These are phyloP conservation scores for Pyricularia sp. DNA, from an alignment of 2,329 filamentous ascomycete genomes.

Conservation along the genomic window DNA sequence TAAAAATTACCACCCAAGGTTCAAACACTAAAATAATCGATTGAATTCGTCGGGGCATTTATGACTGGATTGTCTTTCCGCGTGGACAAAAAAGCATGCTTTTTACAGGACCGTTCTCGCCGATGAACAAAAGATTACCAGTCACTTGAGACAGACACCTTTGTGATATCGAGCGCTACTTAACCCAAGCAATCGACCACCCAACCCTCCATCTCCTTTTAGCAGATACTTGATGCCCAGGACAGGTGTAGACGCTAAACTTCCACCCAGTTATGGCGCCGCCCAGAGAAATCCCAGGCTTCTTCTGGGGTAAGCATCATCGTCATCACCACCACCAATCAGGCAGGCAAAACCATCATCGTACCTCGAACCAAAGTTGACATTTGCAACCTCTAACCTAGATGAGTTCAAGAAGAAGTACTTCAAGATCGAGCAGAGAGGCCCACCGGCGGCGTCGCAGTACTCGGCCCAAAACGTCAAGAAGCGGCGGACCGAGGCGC, in stretches of 20 bases:
- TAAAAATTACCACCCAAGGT: background rate
- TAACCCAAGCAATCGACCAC: too few relatives aligned
- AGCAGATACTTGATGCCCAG: background rate
- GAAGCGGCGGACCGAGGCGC: slow-evolving; percentile 37
- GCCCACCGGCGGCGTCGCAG: slow-evolving; percentile 36
- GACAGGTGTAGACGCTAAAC: background rate
- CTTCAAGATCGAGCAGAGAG: slow-evolving; percentile 55
- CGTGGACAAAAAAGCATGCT: background rate
- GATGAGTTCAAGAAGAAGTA: slow-evolving; percentile 51
- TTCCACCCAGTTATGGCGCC: background rate
- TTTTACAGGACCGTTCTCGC: background rate
- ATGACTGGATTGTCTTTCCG: background rate
- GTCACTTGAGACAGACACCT: background rate
- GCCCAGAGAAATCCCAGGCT: background rate
- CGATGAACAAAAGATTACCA: background rate
- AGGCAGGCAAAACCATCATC: background rate
- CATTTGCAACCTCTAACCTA: slow-evolving; percentile 13
- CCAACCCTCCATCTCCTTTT: background rate
- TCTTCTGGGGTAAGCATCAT: background rate
- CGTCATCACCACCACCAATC: background rate
- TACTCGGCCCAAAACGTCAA: slow-evolving; percentile 53
- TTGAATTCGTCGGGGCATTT: background rate
- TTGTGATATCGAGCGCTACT: background rate
- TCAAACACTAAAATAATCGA: background rate
- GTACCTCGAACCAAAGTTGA: background rate